These are phyloP conservation scores for Blastobotrys raffinosifermentans DNA, from an alignment of 1,139 yeast species.

Conservation along the genomic window DNA sequence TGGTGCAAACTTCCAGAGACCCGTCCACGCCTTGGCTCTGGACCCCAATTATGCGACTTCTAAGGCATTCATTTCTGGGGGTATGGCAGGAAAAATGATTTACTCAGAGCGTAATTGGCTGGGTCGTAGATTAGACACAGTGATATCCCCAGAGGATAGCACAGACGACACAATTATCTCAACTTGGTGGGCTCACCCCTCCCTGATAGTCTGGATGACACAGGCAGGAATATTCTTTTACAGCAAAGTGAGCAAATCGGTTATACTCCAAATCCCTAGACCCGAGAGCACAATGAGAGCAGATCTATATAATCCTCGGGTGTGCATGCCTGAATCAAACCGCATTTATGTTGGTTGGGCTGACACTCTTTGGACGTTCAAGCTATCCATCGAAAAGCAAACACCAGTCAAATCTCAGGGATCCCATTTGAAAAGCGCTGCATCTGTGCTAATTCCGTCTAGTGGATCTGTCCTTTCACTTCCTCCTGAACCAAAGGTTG, in stretches of 20 bases:
- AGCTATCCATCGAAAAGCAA: constrained; percentile 34
- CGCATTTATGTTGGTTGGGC: constrained; percentile 82
- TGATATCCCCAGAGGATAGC: constrained; percentile 19
- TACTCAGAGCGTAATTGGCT: constrained; percentile 80
- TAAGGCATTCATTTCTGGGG: constrained; percentile 75
- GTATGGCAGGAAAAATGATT: constrained; percentile 80
- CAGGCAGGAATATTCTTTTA: constrained; percentile 61
- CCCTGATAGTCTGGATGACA: constrained; percentile 58
- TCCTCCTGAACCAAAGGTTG: constrained; percentile 46
- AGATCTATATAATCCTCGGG: constrained; percentile 80
- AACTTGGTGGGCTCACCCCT: constrained; percentile 38
- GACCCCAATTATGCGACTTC: constrained; percentile 61
- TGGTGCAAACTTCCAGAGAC: constrained; percentile 80
- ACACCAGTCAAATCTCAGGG: constrained; percentile 5
- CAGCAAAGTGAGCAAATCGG: constrained; percentile 20
- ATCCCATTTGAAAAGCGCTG: constrained; percentile 2
- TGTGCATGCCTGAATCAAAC: constrained; percentile 61
- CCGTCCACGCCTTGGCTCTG: constrained; percentile 79
- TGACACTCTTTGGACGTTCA: constrained; percentile 65
- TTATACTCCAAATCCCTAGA: constrained; percentile 46
- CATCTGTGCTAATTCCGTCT: constrained; percentile 17
- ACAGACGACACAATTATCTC: constrained; percentile 68
- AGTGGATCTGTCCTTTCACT: constrained; percentile 23
- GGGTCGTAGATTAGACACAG: constrained; percentile 67
- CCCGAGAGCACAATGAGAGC: constrained; percentile 64